Evolutionary conservation across 1,284 basidiomycete species (phyloP).

Genomic region (Cutaneotrichosporon sp.): DNA sequence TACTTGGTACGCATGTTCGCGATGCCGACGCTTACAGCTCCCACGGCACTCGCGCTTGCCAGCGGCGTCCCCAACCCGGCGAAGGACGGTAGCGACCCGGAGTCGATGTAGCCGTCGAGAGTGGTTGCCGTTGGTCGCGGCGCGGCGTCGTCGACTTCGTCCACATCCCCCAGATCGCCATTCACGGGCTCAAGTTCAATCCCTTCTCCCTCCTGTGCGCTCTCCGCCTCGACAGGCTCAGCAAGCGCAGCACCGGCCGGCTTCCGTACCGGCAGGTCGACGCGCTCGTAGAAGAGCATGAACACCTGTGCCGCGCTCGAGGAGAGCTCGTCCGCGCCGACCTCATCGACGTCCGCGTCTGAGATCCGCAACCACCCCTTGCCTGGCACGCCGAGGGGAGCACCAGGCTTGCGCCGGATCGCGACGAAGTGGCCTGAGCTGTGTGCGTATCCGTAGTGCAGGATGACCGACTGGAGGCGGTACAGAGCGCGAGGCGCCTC

Average conservation of each 20-base stretch:
- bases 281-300: slow-evolving; percentile 88
- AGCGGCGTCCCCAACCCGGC: neutral
- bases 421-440: slow-evolving; percentile 90
- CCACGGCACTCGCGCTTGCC: neutral
- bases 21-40: neutral
- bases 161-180: neutral
- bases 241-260: neutral
- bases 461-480: slow-evolving; percentile 75
- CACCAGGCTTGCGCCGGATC: slow-evolving; percentile 72
- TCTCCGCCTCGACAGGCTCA: neutral
- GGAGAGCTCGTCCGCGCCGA: slow-evolving; percentile 71
- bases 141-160: neutral
- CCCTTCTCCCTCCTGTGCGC: neutral
- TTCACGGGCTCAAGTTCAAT: neutral
- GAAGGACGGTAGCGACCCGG: neutral
- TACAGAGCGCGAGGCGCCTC: slow-evolving; percentile 62
- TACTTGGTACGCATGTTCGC: neutral
- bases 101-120: neutral
- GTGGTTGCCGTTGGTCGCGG: neutral
- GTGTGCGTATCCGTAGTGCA: slow-evolving; percentile 80
- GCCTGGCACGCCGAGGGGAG: slow-evolving; percentile 45
- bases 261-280: slow-evolving; percentile 39
- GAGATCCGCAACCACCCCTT: slow-evolving; percentile 75
- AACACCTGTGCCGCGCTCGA: slow-evolving; percentile 63
- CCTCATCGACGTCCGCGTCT: slow-evolving; percentile 78